A percentile compares a stretch with the other conserved stretches of the same genome.
These are phyloP conservation scores for Artemisia annua DNA, from an alignment of 129 eudicot species.

Conservation along the genomic window DNA sequence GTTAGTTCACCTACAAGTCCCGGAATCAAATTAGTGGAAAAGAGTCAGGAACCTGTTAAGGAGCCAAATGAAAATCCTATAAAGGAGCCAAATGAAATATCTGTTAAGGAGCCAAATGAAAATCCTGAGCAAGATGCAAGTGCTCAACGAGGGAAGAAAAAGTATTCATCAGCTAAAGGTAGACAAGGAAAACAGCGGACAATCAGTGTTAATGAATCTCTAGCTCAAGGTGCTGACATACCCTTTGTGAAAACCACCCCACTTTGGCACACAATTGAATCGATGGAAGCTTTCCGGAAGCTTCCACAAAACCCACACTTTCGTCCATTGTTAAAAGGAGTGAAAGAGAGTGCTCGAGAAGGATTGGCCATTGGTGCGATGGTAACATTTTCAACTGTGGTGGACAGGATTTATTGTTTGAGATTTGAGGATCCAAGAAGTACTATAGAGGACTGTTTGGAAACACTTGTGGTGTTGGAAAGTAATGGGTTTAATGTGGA, in stretches of 20 bases:
- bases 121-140: conserved; percentile 20
- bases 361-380: too few relatives aligned
- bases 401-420: too few relatives aligned
- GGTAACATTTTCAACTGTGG: too few relatives aligned
- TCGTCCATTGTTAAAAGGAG: conserved; percentile 32
- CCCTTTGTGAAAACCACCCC: conserved; percentile 42
- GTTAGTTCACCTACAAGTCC: too few relatives aligned
- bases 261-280: conserved; percentile 65
- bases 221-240: conserved; percentile 36
- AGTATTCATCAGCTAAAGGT: conserved; percentile 26
- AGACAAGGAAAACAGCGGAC: conserved; percentile 37
- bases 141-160: conserved; percentile 11
- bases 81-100: background rate
- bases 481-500: conserved; percentile 63
- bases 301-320: conserved; percentile 93
- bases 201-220: conserved; percentile 27
- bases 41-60: background rate
- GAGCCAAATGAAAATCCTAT: too few relatives aligned
- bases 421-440: too few relatives aligned
- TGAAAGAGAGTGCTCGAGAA: too few relatives aligned
- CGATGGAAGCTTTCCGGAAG: conserved; percentile 60
- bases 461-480: conserved; percentile 64
- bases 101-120: background rate
- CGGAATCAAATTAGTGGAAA: too few relatives aligned
- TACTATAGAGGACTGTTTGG: conserved; percentile 49